phyloP scores from a whole-genome alignment of 345 rosid species.

The Erysimum cheiranthoides region DNA sequence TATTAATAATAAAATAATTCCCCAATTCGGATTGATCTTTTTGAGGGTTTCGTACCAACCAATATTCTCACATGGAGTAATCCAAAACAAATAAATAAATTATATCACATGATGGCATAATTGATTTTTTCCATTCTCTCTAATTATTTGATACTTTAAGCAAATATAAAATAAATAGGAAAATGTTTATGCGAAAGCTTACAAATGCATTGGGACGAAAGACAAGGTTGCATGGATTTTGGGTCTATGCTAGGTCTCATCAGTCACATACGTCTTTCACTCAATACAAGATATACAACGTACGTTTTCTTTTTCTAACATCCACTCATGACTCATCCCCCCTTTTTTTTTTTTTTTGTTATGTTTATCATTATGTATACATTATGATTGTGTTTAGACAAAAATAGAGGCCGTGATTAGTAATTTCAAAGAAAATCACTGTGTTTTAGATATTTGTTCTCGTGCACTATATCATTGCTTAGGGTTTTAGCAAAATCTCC shows the following conservation, averaged over 20 bases:
- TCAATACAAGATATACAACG: slow-evolving; percentile 29
- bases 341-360: background rate
- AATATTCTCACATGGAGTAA: slow-evolving; percentile 34
- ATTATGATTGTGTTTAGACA: slow-evolving; percentile 1
- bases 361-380: background rate
- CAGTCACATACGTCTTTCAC: slow-evolving; percentile 37
- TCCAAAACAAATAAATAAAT: background rate
- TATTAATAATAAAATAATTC: background rate
- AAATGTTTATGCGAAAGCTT: slow-evolving; percentile 47
- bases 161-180: background rate
- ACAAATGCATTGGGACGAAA: slow-evolving; percentile 61
- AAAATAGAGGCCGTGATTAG: background rate
- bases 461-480: slow-evolving; percentile 9
- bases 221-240: slow-evolving; percentile 43
- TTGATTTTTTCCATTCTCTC: background rate
- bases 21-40: slow-evolving; percentile 14
- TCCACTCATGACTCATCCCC: background rate
- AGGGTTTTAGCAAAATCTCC: slow-evolving; percentile 35
- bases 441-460: background rate
- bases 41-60: slow-evolving; percentile 24
- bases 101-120: background rate
- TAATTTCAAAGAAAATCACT: background rate
- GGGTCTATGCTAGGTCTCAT: slow-evolving; percentile 56
- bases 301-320: slow-evolving; percentile 39
- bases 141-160: background rate